A percentile compares a stretch with the other conserved stretches of the same genome.
phyloP scores from a whole-genome alignment of 1,284 basidiomycete genomes.

The Microbotryum intermedium region DNA sequence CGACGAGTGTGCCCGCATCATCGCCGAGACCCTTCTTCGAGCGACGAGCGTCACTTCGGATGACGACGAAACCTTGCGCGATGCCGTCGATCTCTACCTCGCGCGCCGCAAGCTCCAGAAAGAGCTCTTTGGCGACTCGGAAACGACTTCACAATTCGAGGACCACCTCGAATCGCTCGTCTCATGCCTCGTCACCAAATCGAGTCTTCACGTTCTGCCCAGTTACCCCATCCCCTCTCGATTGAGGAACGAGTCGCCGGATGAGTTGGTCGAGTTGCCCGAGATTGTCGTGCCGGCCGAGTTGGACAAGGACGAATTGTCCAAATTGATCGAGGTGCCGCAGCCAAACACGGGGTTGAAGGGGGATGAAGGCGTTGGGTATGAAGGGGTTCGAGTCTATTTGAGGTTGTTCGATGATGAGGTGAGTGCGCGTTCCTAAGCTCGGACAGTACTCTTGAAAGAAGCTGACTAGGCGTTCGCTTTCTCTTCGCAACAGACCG shows the following conservation, averaged over 20 bases:
- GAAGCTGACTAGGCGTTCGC: conserved; percentile 14
- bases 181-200: conserved; percentile 7
- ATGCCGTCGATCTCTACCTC: conserved; percentile 23
- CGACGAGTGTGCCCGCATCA: conserved; percentile 34
- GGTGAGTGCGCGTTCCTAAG: conserved; percentile 43
- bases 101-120: conserved; percentile 18
- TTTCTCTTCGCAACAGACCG: conserved; percentile 12
- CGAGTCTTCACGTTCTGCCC: conserved; percentile 1
- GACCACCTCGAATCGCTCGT: conserved; percentile 24
- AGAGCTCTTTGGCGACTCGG: conserved; percentile 27
- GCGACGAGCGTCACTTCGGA: not conserved
- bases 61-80: conserved; percentile 16
- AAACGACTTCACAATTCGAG: conserved; percentile 22
- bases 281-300: conserved; percentile 78
- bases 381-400: conserved; percentile 55
- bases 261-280: conserved; percentile 57
- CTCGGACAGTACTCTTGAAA: too few relatives aligned
- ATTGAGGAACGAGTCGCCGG: conserved; percentile 44
- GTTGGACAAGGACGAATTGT: conserved; percentile 66
- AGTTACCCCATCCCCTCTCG: conserved; percentile 29
- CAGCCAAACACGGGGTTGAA: conserved; percentile 37
- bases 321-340: conserved; percentile 37
- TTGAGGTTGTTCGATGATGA: conserved; percentile 69
- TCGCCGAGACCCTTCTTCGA: conserved; percentile 32
- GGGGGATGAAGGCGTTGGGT: conserved; percentile 53